phyloP scores from a whole-genome alignment of 306 rosid genomes.

The Quercus dentata region DNA sequence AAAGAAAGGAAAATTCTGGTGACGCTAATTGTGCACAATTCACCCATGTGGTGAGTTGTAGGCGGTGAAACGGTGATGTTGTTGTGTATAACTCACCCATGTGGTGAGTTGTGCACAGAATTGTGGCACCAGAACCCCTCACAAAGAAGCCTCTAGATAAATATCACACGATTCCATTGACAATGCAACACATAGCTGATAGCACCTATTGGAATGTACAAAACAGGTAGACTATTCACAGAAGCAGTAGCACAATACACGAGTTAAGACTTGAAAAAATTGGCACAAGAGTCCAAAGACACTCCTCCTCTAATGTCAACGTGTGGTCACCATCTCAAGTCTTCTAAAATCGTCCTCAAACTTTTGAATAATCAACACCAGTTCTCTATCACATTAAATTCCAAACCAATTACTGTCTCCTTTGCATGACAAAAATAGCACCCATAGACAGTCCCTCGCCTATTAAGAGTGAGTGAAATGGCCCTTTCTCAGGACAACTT shows the following conservation, averaged over 20 bases:
- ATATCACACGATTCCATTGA: conserved; percentile 17
- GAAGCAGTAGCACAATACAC: too few species aligned
- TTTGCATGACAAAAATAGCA: neutral
- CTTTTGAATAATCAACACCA: neutral
- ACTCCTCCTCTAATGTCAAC: conserved; percentile 19
- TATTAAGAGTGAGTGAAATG: neutral
- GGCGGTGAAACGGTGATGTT: too few species aligned
- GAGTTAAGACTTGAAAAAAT: neutral
- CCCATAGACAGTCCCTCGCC: neutral
- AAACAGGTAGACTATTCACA: neutral
- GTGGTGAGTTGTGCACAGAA: too few species aligned
- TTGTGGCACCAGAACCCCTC: too few species aligned
- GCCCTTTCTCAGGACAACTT: neutral
- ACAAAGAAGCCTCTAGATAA: neutral
- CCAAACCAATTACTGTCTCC: conserved; percentile 25
- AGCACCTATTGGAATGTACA: conserved; percentile 34
- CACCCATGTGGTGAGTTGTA: too few species aligned
- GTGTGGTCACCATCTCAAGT: conserved; percentile 15
- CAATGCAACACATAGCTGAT: neutral
- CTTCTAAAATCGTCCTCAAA: neutral
- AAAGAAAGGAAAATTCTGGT: neutral
- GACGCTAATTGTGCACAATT: too few species aligned
- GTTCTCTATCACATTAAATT: neutral
- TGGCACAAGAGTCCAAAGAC: conserved; percentile 34
- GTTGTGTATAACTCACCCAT: too few species aligned